Base-by-base conservation (phyloP, 2,329 filamentous ascomycete genomes). In the Chaetomiaceae sp. region DNA sequence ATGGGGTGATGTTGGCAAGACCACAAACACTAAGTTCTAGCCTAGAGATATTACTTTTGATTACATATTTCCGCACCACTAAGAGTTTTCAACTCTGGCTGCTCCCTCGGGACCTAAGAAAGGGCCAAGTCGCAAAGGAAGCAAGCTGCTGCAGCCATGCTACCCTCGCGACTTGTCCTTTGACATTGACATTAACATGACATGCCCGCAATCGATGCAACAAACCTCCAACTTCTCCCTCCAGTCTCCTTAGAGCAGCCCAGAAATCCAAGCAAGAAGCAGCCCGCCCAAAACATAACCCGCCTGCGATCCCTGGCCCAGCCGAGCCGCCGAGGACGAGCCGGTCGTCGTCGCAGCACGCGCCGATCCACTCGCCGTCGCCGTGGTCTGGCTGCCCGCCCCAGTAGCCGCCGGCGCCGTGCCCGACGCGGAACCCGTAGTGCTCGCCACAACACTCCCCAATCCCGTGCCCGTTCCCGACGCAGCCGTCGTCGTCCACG, bases 281-380 rank as follows among this genome's bases (percentile, higher is more conserved):
- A 47, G 8, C 23, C n/a, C 17, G 21, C 44, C 44, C 44, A 47
- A 40, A 40, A 12, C 44, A 31, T 47, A 47, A n/a, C 44, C 44
- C 34, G 35, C 35, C 44, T 13, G 35, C 16, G 44, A 47, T 40
- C 44, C 44, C 17, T 47, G 44, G 17, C 35, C 16, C 25, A 47
- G 33, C n/a, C 44, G 23, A 33, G 44, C 23, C 17, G 44, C 44
- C 5, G 44, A 39, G 16, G 35, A 46, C 23, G 44, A 33, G 23
- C 10, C 10, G 6, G 17, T 37, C 13, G 44, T 33, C 10, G 44
- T 31, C 9, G 44, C 14, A 6, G 33, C n/a, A n/a, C n/a, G n/a
- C n/a, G n/a, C n/a, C n/a, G n/a, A n/a, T n/a, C n/a, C n/a, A n/a
- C n/a, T n/a, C n/a, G n/a, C n/a, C 10, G 3, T 27, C 3, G 25